A percentile compares a stretch with the other conserved stretches of the same genome.
These are phyloP conservation scores for Quercus tomentella DNA, from an alignment of 331 rosid genomes.

Conservation along the genomic window DNA sequence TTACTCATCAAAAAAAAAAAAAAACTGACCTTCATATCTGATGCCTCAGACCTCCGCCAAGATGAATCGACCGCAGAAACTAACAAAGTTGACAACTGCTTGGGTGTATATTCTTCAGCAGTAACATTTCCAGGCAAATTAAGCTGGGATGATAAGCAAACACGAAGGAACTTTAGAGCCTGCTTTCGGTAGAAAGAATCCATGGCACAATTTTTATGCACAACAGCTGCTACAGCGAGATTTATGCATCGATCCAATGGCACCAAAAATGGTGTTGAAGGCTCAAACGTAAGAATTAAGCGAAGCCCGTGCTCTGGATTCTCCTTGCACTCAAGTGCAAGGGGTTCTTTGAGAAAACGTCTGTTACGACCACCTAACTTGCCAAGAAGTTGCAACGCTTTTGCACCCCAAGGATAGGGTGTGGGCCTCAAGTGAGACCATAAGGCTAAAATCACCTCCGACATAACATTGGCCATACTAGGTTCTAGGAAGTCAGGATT, in stretches of 20 bases:
- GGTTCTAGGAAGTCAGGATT: conserved; percentile 99
- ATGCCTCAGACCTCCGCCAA: conserved; percentile 65
- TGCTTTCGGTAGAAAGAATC: conserved; percentile 83
- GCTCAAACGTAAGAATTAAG: conserved; percentile 95
- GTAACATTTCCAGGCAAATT: conserved; percentile 85
- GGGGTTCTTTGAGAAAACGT: conserved; percentile 95
- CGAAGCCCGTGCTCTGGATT: conserved; percentile 98
- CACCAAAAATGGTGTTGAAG: conserved; percentile 95
- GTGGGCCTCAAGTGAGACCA: conserved; percentile 96
- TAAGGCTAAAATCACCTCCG: conserved; percentile 84
- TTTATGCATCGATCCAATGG: conserved; percentile 98
- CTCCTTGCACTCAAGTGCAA: conserved; percentile 94
- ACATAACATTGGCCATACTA: conserved; percentile 96
- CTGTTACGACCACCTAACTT: conserved; percentile 98
- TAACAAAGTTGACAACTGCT: conserved; percentile 69
- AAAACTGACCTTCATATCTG: conserved; percentile 75
- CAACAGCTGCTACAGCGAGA: conserved; percentile 87
- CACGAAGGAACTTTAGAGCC: conserved; percentile 87
- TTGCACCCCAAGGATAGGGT: conserved; percentile 94
- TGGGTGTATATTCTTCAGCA: conserved; percentile 71
- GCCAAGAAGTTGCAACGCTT: conserved; percentile 97
- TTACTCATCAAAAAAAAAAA: background rate
- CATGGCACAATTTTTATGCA: conserved; percentile 65
- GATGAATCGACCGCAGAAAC: conserved; percentile 73
- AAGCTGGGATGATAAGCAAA: conserved; percentile 92